phyloP scores from a whole-genome alignment of 441 rosid species.

The Populus tomentosa region DNA sequence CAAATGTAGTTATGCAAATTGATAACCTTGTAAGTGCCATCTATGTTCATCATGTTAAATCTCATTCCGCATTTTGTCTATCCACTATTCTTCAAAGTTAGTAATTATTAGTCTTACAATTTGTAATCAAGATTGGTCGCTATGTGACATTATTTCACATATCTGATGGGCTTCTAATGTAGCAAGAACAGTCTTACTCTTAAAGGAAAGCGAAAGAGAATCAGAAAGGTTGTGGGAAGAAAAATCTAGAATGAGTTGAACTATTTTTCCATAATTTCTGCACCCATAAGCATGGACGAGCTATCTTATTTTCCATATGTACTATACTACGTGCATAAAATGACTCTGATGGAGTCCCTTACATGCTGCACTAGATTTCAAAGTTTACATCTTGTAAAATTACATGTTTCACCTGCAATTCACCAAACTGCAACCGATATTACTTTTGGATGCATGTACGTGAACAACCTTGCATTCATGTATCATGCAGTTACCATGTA shows the following conservation, averaged over 20 bases:
- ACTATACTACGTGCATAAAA: not conserved
- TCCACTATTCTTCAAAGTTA: not conserved
- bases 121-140: not conserved
- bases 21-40: slow-evolving; percentile 81
- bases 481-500: no score
- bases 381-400: not conserved
- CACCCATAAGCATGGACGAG: not conserved
- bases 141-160: not conserved
- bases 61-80: not conserved
- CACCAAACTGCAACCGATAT: no score
- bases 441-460: no score
- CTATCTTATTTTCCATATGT: not conserved
- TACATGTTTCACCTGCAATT: not conserved
- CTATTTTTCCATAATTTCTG: not conserved
- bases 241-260: not conserved
- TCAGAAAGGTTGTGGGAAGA: not conserved
- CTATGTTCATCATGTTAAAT: slow-evolving; percentile 11
- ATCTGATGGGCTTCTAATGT: not conserved
- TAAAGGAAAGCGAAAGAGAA: not conserved
- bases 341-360: not conserved
- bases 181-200: not conserved
- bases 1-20: slow-evolving; percentile 84
- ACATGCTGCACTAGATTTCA: not conserved
- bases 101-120: not conserved
- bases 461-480: no score